Percentiles rank a stretch among this genome's conserved stretches.
These are phyloP conservation scores for Neofusicoccum parvum DNA, from an alignment of 2,329 filamentous ascomycete genomes.

Conservation along the genomic window DNA sequence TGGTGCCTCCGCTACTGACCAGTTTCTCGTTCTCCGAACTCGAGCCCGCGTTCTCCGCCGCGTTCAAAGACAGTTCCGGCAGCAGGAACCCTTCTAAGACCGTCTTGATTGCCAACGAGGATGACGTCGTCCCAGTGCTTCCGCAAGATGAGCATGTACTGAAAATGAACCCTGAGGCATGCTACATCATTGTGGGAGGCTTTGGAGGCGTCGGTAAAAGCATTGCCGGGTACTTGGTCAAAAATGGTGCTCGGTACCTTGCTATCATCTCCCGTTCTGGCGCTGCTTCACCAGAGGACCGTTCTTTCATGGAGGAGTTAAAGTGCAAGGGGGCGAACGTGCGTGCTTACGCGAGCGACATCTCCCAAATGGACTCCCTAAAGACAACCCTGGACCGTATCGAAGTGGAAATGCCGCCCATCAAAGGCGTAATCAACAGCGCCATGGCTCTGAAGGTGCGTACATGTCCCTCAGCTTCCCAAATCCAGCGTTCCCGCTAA, in stretches of 20 bases:
- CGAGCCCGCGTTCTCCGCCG: too few relatives aligned
- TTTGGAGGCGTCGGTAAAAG: conserved; percentile 31
- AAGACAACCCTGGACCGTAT: too few relatives aligned
- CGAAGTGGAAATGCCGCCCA: neutral
- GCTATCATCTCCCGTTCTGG: conserved; percentile 24
- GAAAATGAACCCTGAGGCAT: conserved; percentile 23
- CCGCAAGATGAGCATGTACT: neutral
- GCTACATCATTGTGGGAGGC: conserved; percentile 33
- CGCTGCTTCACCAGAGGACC: neutral
- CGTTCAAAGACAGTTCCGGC: too few relatives aligned
- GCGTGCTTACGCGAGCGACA: too few relatives aligned
- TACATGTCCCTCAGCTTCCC: too few relatives aligned
- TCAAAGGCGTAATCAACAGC: conserved; percentile 30
- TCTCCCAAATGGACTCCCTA: too few relatives aligned
- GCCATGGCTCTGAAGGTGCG: conserved; percentile 30
- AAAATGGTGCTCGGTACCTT: conserved; percentile 30
- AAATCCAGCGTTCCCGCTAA: too few relatives aligned
- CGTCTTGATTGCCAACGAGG: neutral
- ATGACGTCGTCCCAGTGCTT: neutral
- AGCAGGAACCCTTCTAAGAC: neutral
- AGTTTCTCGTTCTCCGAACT: too few relatives aligned
- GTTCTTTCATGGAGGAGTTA: too few relatives aligned
- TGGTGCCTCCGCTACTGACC: too few relatives aligned
- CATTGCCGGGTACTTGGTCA: conserved; percentile 30
- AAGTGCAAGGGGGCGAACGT: too few relatives aligned